These are phyloP conservation scores for Apiospora saccharicola DNA, from an alignment of 2,329 filamentous ascomycete genomes.

Conservation along the genomic window DNA sequence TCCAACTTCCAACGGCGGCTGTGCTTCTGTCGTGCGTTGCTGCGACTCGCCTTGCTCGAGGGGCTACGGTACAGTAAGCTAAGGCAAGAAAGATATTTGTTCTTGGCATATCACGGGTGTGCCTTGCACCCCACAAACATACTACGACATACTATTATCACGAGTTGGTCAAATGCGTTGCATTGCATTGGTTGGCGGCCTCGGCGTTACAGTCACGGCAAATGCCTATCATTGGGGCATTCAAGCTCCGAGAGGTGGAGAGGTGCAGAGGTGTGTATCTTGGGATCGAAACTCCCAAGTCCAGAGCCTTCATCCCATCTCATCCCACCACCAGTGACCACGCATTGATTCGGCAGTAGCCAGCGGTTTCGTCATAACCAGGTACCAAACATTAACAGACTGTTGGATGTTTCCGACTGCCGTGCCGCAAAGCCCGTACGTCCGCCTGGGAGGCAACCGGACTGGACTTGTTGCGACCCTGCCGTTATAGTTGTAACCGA, in stretches of 20 bases:
- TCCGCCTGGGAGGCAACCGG: background rate
- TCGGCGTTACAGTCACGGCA: background rate
- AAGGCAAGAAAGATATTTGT: background rate
- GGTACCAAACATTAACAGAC: slow-evolving; percentile 2
- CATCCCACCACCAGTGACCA: background rate
- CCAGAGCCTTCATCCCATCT: background rate
- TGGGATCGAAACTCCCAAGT: background rate
- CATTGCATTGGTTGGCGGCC: slow-evolving; percentile 3
- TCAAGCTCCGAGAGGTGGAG: background rate
- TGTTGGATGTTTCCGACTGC: slow-evolving; percentile 16
- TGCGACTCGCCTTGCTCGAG: background rate
- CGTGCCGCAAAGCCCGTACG: background rate
- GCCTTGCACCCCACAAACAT: slow-evolving; percentile 4
- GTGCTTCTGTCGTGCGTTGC: background rate
- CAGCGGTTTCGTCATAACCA: slow-evolving; percentile 12
- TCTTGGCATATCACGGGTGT: background rate
- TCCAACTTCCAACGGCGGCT: slow-evolving; percentile 12
- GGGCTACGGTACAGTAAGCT: too few species aligned
- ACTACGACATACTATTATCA: slow-evolving; percentile 17
- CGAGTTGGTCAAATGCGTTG: slow-evolving; percentile 13
- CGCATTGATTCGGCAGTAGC: background rate
- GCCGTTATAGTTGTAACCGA: slow-evolving; percentile 9
- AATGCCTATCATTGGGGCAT: background rate
- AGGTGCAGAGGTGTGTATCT: background rate
- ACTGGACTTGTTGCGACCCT: background rate